These are phyloP conservation scores for Pseudocercospora fuligena DNA, from an alignment of 2,329 filamentous ascomycete genomes.

Conservation along the genomic window DNA sequence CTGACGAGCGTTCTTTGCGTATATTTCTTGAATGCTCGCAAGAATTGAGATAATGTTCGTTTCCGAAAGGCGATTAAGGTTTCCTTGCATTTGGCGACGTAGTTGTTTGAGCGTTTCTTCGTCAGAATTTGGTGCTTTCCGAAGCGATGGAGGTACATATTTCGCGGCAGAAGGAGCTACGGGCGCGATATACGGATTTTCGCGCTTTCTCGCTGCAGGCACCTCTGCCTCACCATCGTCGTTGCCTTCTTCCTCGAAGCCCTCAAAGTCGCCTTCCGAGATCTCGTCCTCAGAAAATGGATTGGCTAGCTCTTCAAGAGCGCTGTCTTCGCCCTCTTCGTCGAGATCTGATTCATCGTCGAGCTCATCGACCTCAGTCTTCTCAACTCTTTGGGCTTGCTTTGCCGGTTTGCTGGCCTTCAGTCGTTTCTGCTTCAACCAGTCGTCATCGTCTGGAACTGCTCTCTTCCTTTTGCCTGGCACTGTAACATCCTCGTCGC, in stretches of 20 bases:
- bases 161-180: conserved; percentile 60
- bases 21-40: conserved; percentile 79
- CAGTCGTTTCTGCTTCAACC: conserved; percentile 62
- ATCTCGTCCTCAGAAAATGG: conserved; percentile 43
- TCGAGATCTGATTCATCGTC: conserved; percentile 47
- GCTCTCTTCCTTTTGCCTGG: conserved; percentile 59
- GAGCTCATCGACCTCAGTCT: conserved; percentile 33
- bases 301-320: conserved; percentile 38
- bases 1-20: conserved; percentile 82
- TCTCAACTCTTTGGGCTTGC: conserved; percentile 33
- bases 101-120: conserved; percentile 71
- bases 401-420: conserved; percentile 50
- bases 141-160: conserved; percentile 87
- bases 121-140: conserved; percentile 66
- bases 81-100: conserved; percentile 80
- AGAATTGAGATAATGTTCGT: conserved; percentile 86
- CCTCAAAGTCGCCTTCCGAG: conserved; percentile 37
- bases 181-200: conserved; percentile 90
- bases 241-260: conserved; percentile 41
- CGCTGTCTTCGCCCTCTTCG: conserved; percentile 37
- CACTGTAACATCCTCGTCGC: conserved; percentile 51
- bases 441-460: conserved; percentile 62
- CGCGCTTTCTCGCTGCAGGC: conserved; percentile 54
- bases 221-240: conserved; percentile 20
- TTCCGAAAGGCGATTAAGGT: conserved; percentile 91